Evolutionary conservation across 192 early-diverging fungal genomes (phyloP), one percentile per base, ranked within the genome.

Genomic region (Backusella liffmaniae): DNA sequence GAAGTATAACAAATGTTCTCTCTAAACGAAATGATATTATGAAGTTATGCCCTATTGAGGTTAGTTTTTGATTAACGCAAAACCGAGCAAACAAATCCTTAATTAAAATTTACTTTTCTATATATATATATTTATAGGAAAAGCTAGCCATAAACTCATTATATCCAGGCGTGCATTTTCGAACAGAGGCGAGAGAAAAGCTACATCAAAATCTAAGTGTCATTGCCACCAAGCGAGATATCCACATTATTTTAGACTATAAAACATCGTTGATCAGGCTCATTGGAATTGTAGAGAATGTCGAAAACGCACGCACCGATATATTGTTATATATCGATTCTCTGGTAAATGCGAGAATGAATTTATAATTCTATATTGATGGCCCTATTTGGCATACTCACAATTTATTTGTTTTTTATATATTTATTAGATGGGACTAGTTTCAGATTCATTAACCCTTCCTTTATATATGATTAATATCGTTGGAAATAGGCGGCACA

Each of bases 161-260:
- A 5, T 71, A 16, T 71, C 70, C 70, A 30, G 44, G 70, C 29
- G 15, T 71, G 16, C 36, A 41, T 5, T 71, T 44, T 18, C 39
- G 70, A 30, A 71, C 35, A 23, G 23, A 46, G 9, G 42, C 70
- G 29, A 71, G 44, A 49, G 42, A 49, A 16, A 71, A 41, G 42
- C 30, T 71, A 49, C 44, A 71, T 32, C 15, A 71, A 49, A 4
- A 44, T 44, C 70, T 71, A 30, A 41, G 42, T 2, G 15, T 44
- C 5, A 71, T 71, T 49, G 70, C 41, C 13, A 29, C 26, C 9
- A 71, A 71, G 9, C 42, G 15, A 71, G 26, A 42, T 0, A 18
- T 71, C 32, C 70, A 71, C 18, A 71, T 71, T 44, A 18, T 49
- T 29, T 26, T 71, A 13, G 70, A 71, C 15, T 71, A 71, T 49